Conservation (phyloP, 441 rosid genomes). For the Biscutella laevigata region DNA sequence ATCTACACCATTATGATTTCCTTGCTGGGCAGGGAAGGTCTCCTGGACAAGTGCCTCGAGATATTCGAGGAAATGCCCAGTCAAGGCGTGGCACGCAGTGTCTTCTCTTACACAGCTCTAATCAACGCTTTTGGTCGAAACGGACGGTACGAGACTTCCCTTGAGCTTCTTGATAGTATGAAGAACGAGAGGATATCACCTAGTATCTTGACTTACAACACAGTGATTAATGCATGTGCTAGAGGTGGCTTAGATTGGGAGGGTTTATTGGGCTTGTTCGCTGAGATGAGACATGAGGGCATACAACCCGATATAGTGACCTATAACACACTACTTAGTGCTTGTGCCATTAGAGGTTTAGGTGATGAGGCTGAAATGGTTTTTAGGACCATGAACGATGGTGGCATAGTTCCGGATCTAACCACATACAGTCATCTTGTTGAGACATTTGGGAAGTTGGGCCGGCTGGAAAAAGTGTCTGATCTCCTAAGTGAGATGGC, state of each 20-base stretch:
- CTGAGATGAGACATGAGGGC: conserved; percentile 93
- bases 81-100: conserved; percentile 63
- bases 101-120: conserved; percentile 81
- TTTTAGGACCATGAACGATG: conserved; percentile 86
- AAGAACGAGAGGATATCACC: conserved; percentile 66
- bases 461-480: conserved; percentile 57
- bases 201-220: conserved; percentile 78
- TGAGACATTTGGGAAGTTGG: conserved; percentile 61
- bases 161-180: conserved; percentile 75
- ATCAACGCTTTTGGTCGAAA: conserved; percentile 85
- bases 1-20: conserved; percentile 87
- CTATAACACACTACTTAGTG: conserved; percentile 76
- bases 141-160: conserved; percentile 61
- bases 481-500: conserved; percentile 75
- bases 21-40: conserved; percentile 72
- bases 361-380: conserved; percentile 93
- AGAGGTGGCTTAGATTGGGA: conserved; percentile 93
- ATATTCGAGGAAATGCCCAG: conserved; percentile 82
- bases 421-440: conserved; percentile 67
- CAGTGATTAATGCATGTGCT: conserved; percentile 79
- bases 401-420: conserved; percentile 77
- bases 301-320: conserved; percentile 77
- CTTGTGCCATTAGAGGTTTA: conserved; percentile 76
- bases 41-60: conserved; percentile 74
- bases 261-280: conserved; percentile 76